phyloP scores from a whole-genome alignment of 345 rosid species.

The Triadica sebifera region DNA sequence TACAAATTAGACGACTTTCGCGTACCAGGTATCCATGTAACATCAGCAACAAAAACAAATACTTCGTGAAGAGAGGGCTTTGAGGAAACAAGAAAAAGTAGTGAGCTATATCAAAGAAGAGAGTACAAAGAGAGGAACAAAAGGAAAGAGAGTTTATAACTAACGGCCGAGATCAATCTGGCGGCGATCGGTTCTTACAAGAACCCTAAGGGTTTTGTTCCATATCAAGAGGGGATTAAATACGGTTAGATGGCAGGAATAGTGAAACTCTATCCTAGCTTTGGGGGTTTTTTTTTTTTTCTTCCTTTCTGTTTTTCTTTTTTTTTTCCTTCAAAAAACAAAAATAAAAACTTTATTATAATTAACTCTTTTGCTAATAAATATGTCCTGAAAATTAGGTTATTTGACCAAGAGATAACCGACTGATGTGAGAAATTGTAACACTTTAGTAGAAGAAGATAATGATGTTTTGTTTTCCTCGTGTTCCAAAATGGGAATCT shows the following conservation, averaged over 20 bases:
- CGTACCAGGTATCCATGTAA: constrained; percentile 13
- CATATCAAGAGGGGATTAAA: constrained; percentile 32
- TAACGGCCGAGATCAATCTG: constrained; percentile 55
- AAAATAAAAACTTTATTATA: background rate
- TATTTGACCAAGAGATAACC: constrained; percentile 43
- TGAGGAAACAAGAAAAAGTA: background rate
- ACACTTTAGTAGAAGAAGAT: constrained; percentile 13
- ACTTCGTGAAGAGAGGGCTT: background rate
- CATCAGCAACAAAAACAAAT: background rate
- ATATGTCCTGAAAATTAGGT: constrained; percentile 24
- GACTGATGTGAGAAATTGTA: constrained; percentile 28
- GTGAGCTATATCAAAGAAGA: constrained; percentile 5
- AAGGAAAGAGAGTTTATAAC: background rate
- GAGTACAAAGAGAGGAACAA: too few species aligned
- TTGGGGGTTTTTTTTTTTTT: background rate
- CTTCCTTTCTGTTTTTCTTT: too few species aligned
- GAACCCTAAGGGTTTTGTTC: constrained; percentile 92
- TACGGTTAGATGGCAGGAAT: constrained; percentile 15
- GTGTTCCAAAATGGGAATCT: constrained; percentile 35
- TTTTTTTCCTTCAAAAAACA: background rate
- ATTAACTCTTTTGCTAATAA: too few species aligned
- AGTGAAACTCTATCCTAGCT: background rate
- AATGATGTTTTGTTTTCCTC: constrained; percentile 33
- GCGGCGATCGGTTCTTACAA: constrained; percentile 79
- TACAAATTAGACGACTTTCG: constrained; percentile 6